These are phyloP conservation scores for Mesotaenium endlicherianum DNA, from an alignment of 139 green algal species.

Conservation along the genomic window DNA sequence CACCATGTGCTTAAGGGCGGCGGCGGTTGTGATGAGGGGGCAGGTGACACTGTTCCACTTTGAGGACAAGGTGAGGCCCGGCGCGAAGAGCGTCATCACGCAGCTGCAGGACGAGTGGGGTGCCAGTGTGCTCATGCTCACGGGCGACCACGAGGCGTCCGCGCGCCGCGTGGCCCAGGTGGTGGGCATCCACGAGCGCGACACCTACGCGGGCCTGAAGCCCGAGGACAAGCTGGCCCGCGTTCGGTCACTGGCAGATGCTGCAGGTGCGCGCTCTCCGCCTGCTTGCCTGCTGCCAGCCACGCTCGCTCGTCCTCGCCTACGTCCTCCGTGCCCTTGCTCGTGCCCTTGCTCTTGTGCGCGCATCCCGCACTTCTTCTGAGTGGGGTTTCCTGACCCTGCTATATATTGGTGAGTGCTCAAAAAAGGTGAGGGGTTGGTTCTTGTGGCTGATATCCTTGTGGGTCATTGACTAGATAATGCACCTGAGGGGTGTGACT, in stretches of 20 bases:
- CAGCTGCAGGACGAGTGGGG: not conserved
- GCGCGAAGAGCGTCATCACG: not conserved
- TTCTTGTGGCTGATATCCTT: too few relatives aligned
- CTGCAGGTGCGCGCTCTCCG: not conserved
- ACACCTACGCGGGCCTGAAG: constrained; percentile 31
- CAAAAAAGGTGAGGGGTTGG: too few relatives aligned
- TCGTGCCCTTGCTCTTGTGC: too few relatives aligned
- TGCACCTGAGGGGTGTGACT: too few relatives aligned
- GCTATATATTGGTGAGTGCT: too few relatives aligned
- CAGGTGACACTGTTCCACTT: constrained; percentile 52
- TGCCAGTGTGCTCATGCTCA: constrained; percentile 41
- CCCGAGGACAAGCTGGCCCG: constrained; percentile 52
- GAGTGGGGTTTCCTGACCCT: too few relatives aligned
- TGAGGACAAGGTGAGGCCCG: constrained; percentile 31
- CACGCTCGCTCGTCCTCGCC: too few relatives aligned
- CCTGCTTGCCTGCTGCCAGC: too few relatives aligned
- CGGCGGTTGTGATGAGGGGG: not conserved
- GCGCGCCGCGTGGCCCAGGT: constrained; percentile 1
- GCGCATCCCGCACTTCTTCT: too few relatives aligned
- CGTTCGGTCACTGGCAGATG: not conserved
- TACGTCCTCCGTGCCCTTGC: too few relatives aligned
- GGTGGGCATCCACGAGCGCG: constrained; percentile 25
- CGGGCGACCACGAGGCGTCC: constrained; percentile 26
- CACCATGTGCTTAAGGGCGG: not conserved
- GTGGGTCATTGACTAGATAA: too few relatives aligned